phyloP scores from a whole-genome alignment of 1,284 basidiomycete species.

The Naganishia cerealis region DNA sequence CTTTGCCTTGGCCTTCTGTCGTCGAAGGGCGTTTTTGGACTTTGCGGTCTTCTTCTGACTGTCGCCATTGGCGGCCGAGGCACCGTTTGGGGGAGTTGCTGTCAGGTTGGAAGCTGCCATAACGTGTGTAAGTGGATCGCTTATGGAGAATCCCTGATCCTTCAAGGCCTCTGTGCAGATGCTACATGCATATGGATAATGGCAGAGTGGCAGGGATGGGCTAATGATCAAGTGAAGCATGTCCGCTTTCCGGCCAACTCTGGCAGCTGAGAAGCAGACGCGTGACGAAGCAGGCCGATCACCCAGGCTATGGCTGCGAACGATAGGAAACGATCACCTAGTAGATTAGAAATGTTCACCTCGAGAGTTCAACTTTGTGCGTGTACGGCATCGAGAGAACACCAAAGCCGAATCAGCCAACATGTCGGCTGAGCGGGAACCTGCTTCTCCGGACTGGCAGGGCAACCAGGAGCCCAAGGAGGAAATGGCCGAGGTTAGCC shows the following conservation, averaged over 20 bases:
- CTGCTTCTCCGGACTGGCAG: neutral
- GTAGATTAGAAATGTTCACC: neutral
- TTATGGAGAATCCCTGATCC: neutral
- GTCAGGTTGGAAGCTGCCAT: conserved; percentile 5
- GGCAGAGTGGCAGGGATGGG: neutral
- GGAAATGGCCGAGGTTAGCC: conserved; percentile 27
- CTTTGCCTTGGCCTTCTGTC: conserved; percentile 35
- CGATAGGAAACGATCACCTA: too few species aligned
- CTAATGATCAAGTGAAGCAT: neutral
- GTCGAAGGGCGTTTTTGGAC: conserved; percentile 33
- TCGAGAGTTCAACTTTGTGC: neutral
- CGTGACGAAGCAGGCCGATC: conserved; percentile 6
- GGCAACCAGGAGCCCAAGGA: conserved; percentile 4
- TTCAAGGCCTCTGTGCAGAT: neutral
- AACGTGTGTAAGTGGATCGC: neutral
- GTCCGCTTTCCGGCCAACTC: conserved; percentile 4
- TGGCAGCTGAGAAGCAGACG: neutral
- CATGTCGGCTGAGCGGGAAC: conserved; percentile 3
- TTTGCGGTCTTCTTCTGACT: conserved; percentile 28
- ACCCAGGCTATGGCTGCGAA: too few species aligned
- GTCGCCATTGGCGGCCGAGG: neutral
- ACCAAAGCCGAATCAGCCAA: neutral
- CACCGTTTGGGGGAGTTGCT: conserved; percentile 15
- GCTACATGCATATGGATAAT: neutral
- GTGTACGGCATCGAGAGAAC: neutral